Conservation (phyloP, 108 stramenopile species). For the Nitzschia sp. region DNA sequence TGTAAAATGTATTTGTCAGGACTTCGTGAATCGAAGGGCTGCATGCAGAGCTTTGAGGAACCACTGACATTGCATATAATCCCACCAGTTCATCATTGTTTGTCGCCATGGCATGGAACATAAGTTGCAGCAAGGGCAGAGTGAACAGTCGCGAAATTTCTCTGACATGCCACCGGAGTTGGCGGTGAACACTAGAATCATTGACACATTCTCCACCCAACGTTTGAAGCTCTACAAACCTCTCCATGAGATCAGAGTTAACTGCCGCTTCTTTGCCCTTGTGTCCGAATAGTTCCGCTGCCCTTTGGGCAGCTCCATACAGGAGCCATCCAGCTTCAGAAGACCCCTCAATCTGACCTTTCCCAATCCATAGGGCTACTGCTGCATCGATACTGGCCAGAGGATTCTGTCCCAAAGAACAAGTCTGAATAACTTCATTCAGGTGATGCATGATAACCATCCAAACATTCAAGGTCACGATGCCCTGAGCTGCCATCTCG, state of each 20-base stretch:
- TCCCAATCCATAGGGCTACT: conserved; percentile 79
- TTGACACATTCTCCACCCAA: conserved; percentile 20
- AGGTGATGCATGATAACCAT: conserved; percentile 65
- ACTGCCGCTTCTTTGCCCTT: conserved; percentile 32
- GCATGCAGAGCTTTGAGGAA: conserved; percentile 48
- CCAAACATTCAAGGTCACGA: conserved; percentile 66
- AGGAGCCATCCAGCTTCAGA: conserved; percentile 54
- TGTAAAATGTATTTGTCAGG: conserved; percentile 18
- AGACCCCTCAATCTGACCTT: conserved; percentile 38
- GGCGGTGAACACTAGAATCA: conserved; percentile 1
- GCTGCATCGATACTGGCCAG: conserved; percentile 53
- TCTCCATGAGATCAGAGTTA: conserved; percentile 45
- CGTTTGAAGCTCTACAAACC: conserved; percentile 36
- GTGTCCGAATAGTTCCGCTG: conserved; percentile 45
- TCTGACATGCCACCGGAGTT: conserved; percentile 39
- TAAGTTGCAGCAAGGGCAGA: conserved; percentile 56
- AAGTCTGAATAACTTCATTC: conserved; percentile 43
- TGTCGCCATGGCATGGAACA: conserved; percentile 43
- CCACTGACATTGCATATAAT: conserved; percentile 46
- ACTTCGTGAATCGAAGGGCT: conserved; percentile 12
- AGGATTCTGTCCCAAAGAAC: conserved; percentile 19
- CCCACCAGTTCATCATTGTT: conserved; percentile 42
- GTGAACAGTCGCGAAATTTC: conserved; percentile 48
- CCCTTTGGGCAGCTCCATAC: conserved; percentile 56
- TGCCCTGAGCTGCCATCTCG: conserved; percentile 56